Conservation (phyloP, 2,329 filamentous ascomycete genomes). For the Cytospora chrysosperma region DNA sequence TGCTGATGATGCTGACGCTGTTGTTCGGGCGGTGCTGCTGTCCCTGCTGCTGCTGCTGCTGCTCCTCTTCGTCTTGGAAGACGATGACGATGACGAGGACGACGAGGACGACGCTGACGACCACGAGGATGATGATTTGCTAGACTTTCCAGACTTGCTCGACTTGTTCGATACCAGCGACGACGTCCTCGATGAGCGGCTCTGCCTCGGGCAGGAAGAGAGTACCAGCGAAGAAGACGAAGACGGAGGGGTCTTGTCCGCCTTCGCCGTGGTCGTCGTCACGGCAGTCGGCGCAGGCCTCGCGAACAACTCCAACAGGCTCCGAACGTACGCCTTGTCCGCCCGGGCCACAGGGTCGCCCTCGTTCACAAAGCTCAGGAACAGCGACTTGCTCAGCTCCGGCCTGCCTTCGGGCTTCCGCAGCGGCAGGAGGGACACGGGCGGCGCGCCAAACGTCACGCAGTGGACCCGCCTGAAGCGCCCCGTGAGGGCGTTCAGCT, state of each 20-base stretch:
- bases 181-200: constrained; percentile 30
- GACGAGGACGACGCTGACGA: too few species aligned
- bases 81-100: too few species aligned
- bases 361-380: constrained; percentile 80
- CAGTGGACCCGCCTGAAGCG: constrained; percentile 81
- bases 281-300: constrained; percentile 50
- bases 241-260: constrained; percentile 7
- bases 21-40: constrained; percentile 26
- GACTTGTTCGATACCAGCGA: constrained; percentile 34
- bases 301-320: constrained; percentile 68
- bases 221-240: constrained; percentile 17
- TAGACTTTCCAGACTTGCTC: constrained; percentile 30
- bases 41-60: background rate
- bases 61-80: constrained; percentile 1
- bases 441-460: constrained; percentile 81
- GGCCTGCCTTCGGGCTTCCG: constrained; percentile 50
- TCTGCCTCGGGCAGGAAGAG: constrained; percentile 27
- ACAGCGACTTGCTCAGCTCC: constrained; percentile 64
- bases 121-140: too few species aligned
- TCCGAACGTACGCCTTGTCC: constrained; percentile 73
- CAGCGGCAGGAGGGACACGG: constrained; percentile 70
- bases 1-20: background rate
- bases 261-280: constrained; percentile 6
- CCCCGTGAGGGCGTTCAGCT: constrained; percentile 66
- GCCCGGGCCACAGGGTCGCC: constrained; percentile 78